These are phyloP conservation scores for Taiozyma sp. DNA, from an alignment of 1,139 yeast genomes.

Conservation along the genomic window DNA sequence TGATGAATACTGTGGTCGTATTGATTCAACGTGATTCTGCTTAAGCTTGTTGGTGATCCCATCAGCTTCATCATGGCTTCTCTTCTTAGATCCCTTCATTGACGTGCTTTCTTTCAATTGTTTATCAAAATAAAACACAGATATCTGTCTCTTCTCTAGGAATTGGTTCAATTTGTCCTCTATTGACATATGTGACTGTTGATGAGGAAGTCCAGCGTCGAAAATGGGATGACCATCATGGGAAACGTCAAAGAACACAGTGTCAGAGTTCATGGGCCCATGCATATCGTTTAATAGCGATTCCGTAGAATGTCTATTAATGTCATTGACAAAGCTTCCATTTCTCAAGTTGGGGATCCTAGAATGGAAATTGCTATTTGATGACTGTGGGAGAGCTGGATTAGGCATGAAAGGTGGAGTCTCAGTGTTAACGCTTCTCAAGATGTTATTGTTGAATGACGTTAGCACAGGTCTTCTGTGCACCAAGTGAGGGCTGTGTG, in stretches of 20 bases:
- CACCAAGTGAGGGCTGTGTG: background rate
- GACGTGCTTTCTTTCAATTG: background rate
- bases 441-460: background rate
- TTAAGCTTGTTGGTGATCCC: background rate
- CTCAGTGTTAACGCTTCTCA: background rate
- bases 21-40: background rate
- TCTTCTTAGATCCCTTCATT: background rate
- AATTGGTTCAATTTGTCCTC: background rate
- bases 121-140: background rate
- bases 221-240: background rate
- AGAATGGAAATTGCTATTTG: background rate
- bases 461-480: background rate
- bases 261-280: background rate
- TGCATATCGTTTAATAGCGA: conserved; percentile 6
- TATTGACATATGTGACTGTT: background rate
- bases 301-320: conserved; percentile 9
- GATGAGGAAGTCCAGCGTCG: background rate
- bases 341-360: background rate
- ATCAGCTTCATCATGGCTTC: background rate
- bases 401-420: background rate
- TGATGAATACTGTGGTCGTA: conserved; percentile 8
- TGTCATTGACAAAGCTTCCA: conserved; percentile 3
- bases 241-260: background rate
- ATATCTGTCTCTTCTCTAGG: background rate
- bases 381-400: background rate